A percentile compares a stretch with the other conserved stretches of the same genome.
Conservation (phyloP, 495 filamentous ascomycete genomes). For the Beverwykella pulmonaria region DNA sequence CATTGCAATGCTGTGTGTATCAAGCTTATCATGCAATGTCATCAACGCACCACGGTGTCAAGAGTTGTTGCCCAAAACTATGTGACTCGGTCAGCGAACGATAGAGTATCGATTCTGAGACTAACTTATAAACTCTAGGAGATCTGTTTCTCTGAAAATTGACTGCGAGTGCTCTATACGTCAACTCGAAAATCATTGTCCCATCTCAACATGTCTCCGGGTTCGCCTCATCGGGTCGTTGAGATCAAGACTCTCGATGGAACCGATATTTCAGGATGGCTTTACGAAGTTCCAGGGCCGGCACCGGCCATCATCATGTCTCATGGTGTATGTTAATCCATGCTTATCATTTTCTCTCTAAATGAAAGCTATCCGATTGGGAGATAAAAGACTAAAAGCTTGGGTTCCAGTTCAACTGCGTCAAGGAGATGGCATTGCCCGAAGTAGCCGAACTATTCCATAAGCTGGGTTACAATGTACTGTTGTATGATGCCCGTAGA, state of each 20-base stretch:
- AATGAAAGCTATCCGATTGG: constrained; percentile 10
- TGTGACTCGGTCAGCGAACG: too few relatives aligned
- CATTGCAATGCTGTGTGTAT: too few relatives aligned
- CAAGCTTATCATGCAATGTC: too few relatives aligned
- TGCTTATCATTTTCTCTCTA: constrained; percentile 41
- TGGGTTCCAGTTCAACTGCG: constrained; percentile 49
- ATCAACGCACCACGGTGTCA: too few relatives aligned
- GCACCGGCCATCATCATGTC: constrained; percentile 49
- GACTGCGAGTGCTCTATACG: neutral
- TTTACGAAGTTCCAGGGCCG: constrained; percentile 38
- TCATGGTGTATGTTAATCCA: constrained; percentile 10
- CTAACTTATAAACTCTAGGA: too few relatives aligned
- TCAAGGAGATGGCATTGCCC: constrained; percentile 49
- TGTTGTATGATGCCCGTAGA: constrained; percentile 51
- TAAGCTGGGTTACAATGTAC: constrained; percentile 42
- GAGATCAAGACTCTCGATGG: constrained; percentile 49
- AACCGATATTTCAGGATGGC: constrained; percentile 36
- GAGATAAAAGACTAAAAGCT: constrained; percentile 4
- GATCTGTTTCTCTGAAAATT: neutral
- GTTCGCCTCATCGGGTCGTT: constrained; percentile 20
- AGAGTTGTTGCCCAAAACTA: too few relatives aligned
- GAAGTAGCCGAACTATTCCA: constrained; percentile 49
- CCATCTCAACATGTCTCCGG: neutral
- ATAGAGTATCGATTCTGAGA: too few relatives aligned
- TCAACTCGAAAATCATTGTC: neutral